Base-by-base conservation (phyloP, 768 basidiomycete species). In the Calocybe indica region DNA sequence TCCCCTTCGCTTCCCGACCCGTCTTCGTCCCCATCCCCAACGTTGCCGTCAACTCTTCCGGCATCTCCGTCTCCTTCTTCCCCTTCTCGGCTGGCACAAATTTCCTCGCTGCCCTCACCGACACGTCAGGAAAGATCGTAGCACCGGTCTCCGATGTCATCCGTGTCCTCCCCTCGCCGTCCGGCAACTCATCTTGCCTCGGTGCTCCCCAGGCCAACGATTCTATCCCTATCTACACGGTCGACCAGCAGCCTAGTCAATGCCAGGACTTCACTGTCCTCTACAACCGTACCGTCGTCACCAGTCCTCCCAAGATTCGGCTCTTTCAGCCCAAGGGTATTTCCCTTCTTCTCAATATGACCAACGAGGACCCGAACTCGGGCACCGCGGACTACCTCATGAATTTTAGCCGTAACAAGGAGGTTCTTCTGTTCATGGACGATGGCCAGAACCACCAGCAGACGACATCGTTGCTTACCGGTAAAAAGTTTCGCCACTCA, bases 31-130 rank as follows among this genome's bases (percentile, higher is more conserved):
- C 71, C 22, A 65, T 83, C 34, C 67, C 72, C 9, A 56, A 64
- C 40, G 58, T 65, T 41, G 50, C 60, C 11, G 59, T 63, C 15
- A 62, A 71, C 44, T 60, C 63, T 10, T 64, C 66, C 7, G 76
- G 76, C 1, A 65, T 75, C 11, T 60, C 60, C 30, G 64, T 82
- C 43, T 68, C 74, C 5, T 78, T 76, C 55, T 64, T 83, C 1
- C 82, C 82, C 5, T 63, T 81, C 13, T 51, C 69, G 2, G 74
- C 70, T 1, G 73, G 70, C 28, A 72, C 76, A 6, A 57, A 59
- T 10, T 82, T 83, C 49, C 55, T 85, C 37, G 78, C 80, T 6
- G 76, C 78, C 8, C 68, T 84, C 28, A 74, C 80, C 49, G 73
- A 78, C 56, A 60, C 61, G 0, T 48, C 51, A 4, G 77, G 74